Percentiles rank a stretch among this genome's conserved stretches.
Conservation (phyloP, 495 filamentous ascomycete genomes). For the Xylaria telfairii region DNA sequence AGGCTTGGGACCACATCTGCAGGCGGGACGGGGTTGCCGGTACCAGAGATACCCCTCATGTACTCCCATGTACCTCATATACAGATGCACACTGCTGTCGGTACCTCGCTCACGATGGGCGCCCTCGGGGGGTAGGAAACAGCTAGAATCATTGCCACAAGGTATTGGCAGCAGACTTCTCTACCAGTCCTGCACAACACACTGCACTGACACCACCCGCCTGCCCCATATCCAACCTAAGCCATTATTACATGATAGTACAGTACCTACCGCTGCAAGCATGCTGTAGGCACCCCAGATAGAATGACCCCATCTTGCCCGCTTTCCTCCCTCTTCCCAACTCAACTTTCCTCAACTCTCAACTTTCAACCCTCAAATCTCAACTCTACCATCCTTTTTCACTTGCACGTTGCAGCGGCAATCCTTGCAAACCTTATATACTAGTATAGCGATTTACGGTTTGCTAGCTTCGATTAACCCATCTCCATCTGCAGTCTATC, state of each 20-base stretch:
- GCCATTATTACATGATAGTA: background rate
- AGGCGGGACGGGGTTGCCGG: background rate
- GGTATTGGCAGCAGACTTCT: conserved; percentile 6
- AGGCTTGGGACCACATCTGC: background rate
- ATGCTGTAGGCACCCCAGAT: background rate
- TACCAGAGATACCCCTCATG: conserved; percentile 14
- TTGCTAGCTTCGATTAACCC: background rate
- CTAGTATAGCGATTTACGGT: conserved; percentile 9
- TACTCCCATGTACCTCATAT: background rate
- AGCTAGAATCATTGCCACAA: conserved; percentile 8
- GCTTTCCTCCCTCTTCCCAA: conserved; percentile 6
- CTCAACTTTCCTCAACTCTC: no score
- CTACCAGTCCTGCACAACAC: background rate
- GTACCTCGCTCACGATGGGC: background rate
- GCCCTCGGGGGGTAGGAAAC: background rate
- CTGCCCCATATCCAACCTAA: background rate
- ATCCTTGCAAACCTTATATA: conserved; percentile 9
- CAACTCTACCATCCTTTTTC: background rate
- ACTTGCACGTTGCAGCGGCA: background rate
- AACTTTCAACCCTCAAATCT: no score
- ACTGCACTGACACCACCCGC: conserved; percentile 6
- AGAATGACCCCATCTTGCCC: background rate
- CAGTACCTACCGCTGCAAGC: background rate
- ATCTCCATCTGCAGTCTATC: background rate
- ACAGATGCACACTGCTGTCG: background rate